Evolutionary conservation across 208 protist genomes (phyloP).

Genomic region (Leishmania amazonensis): DNA sequence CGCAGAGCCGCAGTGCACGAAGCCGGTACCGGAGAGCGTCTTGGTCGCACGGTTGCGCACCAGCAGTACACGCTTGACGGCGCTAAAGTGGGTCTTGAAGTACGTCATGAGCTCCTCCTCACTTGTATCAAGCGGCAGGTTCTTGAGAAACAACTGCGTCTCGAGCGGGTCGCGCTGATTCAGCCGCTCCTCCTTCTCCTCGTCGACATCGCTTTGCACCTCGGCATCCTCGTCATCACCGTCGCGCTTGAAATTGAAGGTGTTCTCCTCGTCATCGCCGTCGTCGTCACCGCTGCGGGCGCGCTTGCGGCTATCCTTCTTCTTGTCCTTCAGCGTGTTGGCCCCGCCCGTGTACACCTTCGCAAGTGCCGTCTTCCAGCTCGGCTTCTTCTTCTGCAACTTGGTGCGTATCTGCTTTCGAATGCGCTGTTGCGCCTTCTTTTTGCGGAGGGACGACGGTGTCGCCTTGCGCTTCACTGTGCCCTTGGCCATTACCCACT

Average conservation of each 20-base stretch:
- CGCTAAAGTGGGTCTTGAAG: slow-evolving; percentile 76
- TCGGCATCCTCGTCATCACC: slow-evolving; percentile 60
- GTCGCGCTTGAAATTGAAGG: slow-evolving; percentile 38
- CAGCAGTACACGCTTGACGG: slow-evolving; percentile 81
- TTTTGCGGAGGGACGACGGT: slow-evolving; percentile 82
- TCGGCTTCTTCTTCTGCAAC: slow-evolving; percentile 74
- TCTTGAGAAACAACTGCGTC: slow-evolving; percentile 90
- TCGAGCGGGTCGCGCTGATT: slow-evolving; percentile 85
- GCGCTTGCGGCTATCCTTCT: slow-evolving; percentile 50
- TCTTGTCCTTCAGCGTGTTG: slow-evolving; percentile 20
- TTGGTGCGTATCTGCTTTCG: slow-evolving; percentile 87
- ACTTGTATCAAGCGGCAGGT: slow-evolving; percentile 82
- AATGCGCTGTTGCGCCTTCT: slow-evolving; percentile 87
- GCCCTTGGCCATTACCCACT: slow-evolving; percentile 65
- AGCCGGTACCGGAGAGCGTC: slow-evolving; percentile 79
- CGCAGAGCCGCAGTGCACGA: slow-evolving; percentile 81
- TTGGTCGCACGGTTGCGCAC: slow-evolving; percentile 76
- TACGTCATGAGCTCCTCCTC: slow-evolving; percentile 81
- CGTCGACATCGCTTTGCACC: slow-evolving; percentile 91
- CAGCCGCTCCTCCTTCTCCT: slow-evolving; percentile 87
- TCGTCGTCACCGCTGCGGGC: slow-evolving; percentile 24
- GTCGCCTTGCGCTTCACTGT: slow-evolving; percentile 81
- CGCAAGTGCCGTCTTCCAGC: slow-evolving; percentile 73
- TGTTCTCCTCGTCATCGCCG: slow-evolving; percentile 35
- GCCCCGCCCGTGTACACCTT: slow-evolving; percentile 57